Evolutionary conservation across 371 early-diverging fungal genomes (phyloP).

Genomic region (Actinomortierella wolfii): DNA sequence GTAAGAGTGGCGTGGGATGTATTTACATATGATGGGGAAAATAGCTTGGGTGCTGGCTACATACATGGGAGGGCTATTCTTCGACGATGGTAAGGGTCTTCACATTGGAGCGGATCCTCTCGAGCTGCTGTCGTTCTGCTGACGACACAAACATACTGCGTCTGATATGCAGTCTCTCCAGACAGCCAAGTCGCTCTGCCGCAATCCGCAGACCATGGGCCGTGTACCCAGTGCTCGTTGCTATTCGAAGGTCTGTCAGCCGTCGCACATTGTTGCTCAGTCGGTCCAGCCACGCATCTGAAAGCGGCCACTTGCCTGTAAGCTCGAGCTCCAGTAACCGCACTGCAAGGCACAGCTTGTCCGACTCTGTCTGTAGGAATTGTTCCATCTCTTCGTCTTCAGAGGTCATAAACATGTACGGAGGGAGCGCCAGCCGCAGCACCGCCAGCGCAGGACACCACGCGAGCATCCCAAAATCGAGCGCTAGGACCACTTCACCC

Average conservation of each 20-base stretch:
- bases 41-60: too few relatives aligned
- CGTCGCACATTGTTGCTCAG: conserved; percentile 14
- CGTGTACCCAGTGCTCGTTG: conserved; percentile 16
- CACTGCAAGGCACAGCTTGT: conserved; percentile 19
- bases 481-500: conserved; percentile 30
- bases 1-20: too few relatives aligned
- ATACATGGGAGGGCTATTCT: too few relatives aligned
- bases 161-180: too few relatives aligned
- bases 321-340: conserved; percentile 29
- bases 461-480: conserved; percentile 20
- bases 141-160: too few relatives aligned
- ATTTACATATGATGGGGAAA: too few relatives aligned
- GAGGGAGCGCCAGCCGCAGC: conserved; percentile 22
- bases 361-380: conserved; percentile 14
- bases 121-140: too few relatives aligned
- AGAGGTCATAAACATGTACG: conserved; percentile 31
- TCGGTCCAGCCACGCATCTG: conserved; percentile 16
- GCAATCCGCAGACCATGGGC: conserved; percentile 9
- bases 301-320: conserved; percentile 39
- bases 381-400: conserved; percentile 20
- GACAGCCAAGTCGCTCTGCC: too few relatives aligned
- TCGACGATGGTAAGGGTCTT: too few relatives aligned
- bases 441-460: conserved; percentile 26
- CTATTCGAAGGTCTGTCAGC: conserved; percentile 22
- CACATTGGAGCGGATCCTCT: too few relatives aligned